phyloP scores from a whole-genome alignment of 176 grass and related monocot species.

The Avena insularis region DNA sequence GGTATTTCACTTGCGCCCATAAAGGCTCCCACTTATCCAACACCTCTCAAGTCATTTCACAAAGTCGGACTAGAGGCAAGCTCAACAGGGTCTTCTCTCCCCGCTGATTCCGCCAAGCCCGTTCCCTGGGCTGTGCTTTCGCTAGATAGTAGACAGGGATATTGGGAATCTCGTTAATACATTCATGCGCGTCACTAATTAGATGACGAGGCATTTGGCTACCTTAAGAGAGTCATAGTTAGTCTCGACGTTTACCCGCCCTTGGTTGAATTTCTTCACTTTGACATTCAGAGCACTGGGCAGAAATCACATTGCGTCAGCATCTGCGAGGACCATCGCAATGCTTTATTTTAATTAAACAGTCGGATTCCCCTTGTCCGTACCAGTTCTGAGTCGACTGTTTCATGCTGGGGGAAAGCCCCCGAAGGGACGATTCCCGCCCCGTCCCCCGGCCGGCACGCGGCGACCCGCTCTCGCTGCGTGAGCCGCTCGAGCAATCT shows the following conservation, averaged over 20 bases:
- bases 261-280: conserved; percentile 89
- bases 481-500: conserved; percentile 36
- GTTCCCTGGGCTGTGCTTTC: too few species aligned
- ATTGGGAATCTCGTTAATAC: conserved; percentile 62
- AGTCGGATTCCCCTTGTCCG: conserved; percentile 70
- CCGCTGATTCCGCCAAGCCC: too few species aligned
- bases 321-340: conserved; percentile 77
- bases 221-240: conserved; percentile 94
- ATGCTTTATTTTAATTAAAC: conserved; percentile 93
- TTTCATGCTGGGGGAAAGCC: conserved; percentile 34
- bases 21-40: neutral
- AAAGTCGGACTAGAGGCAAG: too few species aligned
- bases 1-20: conserved; percentile 65
- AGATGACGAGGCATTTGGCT: conserved; percentile 78
- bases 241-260: conserved; percentile 70
- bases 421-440: too few species aligned
- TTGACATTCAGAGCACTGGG: conserved; percentile 85
- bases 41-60: too few species aligned
- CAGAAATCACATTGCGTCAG: conserved; percentile 75
- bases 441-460: too few species aligned
- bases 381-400: conserved; percentile 70
- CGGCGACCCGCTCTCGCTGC: conserved; percentile 25
- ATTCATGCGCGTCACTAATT: conserved; percentile 79
- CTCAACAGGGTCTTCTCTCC: too few species aligned
- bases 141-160: too few species aligned